Evolutionary conservation across 345 rosid genomes (phyloP).

Genomic region (Gossypium mustelinum): DNA sequence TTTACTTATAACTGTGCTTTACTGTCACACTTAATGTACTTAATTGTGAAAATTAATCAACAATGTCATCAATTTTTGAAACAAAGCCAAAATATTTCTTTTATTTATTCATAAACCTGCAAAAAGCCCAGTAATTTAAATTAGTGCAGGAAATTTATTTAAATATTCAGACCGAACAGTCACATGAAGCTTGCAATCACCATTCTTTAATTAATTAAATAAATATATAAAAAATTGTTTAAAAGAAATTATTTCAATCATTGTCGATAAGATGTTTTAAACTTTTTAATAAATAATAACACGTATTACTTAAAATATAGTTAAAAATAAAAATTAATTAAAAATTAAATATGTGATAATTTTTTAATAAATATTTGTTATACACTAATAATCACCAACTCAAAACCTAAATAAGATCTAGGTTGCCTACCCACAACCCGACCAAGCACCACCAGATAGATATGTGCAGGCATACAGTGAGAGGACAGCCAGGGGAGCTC

Average conservation of each 20-base stretch:
- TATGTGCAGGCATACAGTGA: too few relatives aligned
- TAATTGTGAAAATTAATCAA: not conserved
- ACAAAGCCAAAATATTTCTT: not conserved
- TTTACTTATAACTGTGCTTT: not conserved
- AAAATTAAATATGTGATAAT: too few relatives aligned
- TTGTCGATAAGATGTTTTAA: not conserved
- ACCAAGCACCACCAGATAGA: too few relatives aligned
- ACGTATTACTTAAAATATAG: too few relatives aligned
- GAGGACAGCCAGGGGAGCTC: too few relatives aligned
- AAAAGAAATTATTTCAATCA: not conserved
- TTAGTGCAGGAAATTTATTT: not conserved
- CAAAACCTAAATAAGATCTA: too few relatives aligned
- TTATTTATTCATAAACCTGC: not conserved
- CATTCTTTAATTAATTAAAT: not conserved
- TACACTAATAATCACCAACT: too few relatives aligned
- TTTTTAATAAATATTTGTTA: too few relatives aligned
- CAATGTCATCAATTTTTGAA: too few relatives aligned
- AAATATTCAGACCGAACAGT: not conserved
- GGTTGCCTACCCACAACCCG: fast-evolving
- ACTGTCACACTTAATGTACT: not conserved
- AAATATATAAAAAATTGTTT: not conserved
- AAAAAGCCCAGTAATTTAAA: not conserved
- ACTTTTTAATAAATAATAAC: not conserved
- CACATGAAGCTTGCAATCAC: not conserved
- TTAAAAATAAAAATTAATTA: too few relatives aligned